Base-by-base conservation (phyloP, 306 rosid species). In the Arachis hypogaea region DNA sequence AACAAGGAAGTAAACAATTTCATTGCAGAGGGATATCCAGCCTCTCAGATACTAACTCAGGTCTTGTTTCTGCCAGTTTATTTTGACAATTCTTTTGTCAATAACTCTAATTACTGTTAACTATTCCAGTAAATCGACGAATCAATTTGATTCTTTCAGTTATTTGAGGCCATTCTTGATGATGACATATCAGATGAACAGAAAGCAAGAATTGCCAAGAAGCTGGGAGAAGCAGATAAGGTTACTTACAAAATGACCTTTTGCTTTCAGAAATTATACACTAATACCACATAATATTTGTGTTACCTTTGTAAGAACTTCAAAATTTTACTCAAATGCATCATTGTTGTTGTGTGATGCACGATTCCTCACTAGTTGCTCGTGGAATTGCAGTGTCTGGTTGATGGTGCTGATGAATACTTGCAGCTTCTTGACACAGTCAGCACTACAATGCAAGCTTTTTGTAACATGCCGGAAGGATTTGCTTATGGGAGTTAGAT, bases 21-120 rank as follows among this genome's bases (percentile, higher is more conserved):
- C 66, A 86, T 92, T 65, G 99, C 96, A 43, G 99, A 94, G 66
- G 99, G 99, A 72, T 94, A 94, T 80, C 97, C 99, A 1, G 97
- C 82, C 79, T 83, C 96, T 71, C 99, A 92, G 80, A 85, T 94
- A 85, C 86, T 94, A 65, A 85, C 83, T 22, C 97, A 88, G 93
- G 95, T 89, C 44, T 75, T 41, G 7, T 22, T 72, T 65, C 77
- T 40, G 30, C 75, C 68, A 63, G 40, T 63, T 67, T 40, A 47
- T n/a, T 40, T 71, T 14, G 7, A 63, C 28, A 22, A 4, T 29
- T 56, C n/a, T 77, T 54, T 46, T 61, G 41, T 68, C 59, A 75
- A 54, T 40, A 18, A 44, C 30, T 22, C 33, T 76, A 58, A 50
- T 68, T 59, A 2, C 47, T 2, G 12, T 47, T 47, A 47, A 47